phyloP scores from a whole-genome alignment of 2,329 filamentous ascomycete species.

The Colletotrichum lentis region DNA sequence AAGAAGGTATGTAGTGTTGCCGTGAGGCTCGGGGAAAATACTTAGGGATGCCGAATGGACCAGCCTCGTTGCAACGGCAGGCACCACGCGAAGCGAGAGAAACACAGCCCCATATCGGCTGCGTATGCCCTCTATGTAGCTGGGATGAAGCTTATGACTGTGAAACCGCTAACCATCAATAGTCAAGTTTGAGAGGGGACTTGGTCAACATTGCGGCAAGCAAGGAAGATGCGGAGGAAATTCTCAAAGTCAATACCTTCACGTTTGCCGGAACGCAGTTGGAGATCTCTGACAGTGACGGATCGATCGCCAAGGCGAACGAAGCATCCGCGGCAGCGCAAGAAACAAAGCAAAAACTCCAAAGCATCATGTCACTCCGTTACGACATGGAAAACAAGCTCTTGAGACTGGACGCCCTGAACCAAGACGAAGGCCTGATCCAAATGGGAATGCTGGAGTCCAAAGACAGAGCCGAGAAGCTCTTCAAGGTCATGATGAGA shows the following conservation, averaged over 20 bases:
- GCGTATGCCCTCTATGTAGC: slow-evolving; percentile 49
- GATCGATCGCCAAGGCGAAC: slow-evolving; percentile 55
- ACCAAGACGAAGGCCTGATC: slow-evolving; percentile 74
- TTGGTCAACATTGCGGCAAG: slow-evolving; percentile 72
- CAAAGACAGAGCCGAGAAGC: slow-evolving; percentile 78
- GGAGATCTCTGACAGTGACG: slow-evolving; percentile 59
- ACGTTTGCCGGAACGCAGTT: slow-evolving; percentile 72
- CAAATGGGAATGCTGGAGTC: slow-evolving; percentile 79
- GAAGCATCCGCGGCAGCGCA: slow-evolving; percentile 60
- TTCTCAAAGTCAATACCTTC: slow-evolving; percentile 74
- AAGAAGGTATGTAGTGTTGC: slow-evolving; percentile 76
- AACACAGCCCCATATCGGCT: slow-evolving; percentile 50
- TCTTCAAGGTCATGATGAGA: slow-evolving; percentile 91
- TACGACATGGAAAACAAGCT: slow-evolving; percentile 78
- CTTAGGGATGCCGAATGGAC: slow-evolving; percentile 46
- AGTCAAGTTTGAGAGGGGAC: slow-evolving; percentile 76
- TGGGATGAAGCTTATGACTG: slow-evolving; percentile 34
- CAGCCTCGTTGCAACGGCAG: slow-evolving; percentile 47
- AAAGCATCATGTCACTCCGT: slow-evolving; percentile 74
- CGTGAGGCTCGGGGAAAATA: slow-evolving; percentile 43
- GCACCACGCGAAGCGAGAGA: slow-evolving; percentile 46
- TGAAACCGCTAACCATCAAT: slow-evolving; percentile 71
- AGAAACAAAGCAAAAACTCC: slow-evolving; percentile 74
- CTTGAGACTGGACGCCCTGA: slow-evolving; percentile 82
- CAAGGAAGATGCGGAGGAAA: slow-evolving; percentile 68